A percentile compares a stretch with the other conserved stretches of the same genome.
phyloP scores from a whole-genome alignment of 1,284 basidiomycete genomes.

The Moniliophthora roreri region DNA sequence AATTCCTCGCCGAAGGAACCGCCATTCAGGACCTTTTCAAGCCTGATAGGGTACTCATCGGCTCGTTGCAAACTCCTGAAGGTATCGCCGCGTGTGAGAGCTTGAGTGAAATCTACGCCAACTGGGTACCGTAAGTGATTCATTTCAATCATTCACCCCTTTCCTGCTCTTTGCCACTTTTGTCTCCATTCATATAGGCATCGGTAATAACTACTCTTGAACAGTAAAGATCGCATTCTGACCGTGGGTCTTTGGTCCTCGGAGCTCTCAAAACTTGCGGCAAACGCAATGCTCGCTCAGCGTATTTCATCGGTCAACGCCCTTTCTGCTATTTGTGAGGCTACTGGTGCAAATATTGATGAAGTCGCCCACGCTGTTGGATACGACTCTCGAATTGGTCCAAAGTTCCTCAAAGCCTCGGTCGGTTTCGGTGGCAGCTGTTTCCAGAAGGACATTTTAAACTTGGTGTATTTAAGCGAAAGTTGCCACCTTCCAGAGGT shows the following conservation, averaged over 20 bases:
- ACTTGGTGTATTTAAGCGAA: constrained; percentile 96
- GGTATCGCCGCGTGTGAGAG: constrained; percentile 82
- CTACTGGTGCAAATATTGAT: constrained; percentile 98
- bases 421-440: constrained; percentile 98
- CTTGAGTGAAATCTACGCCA: constrained; percentile 82
- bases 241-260: constrained; percentile 99
- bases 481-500: constrained; percentile 94
- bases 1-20: constrained; percentile 98
- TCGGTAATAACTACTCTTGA: not conserved
- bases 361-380: constrained; percentile 97
- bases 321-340: constrained; percentile 98
- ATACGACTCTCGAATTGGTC: constrained; percentile 89
- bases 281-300: constrained; percentile 98
- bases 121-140: constrained; percentile 87
- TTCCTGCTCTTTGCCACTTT: not conserved
- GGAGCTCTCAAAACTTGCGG: constrained; percentile 97
- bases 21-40: constrained; percentile 87
- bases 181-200: not conserved
- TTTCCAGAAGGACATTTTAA: constrained; percentile 99
- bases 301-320: constrained; percentile 99
- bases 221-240: constrained; percentile 75
- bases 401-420: constrained; percentile 94
- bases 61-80: constrained; percentile 86
- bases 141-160: too few species aligned
- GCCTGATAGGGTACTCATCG: constrained; percentile 97